Conservation (phyloP, 2,329 filamentous ascomycete genomes). For the Botrytis aclada region DNA sequence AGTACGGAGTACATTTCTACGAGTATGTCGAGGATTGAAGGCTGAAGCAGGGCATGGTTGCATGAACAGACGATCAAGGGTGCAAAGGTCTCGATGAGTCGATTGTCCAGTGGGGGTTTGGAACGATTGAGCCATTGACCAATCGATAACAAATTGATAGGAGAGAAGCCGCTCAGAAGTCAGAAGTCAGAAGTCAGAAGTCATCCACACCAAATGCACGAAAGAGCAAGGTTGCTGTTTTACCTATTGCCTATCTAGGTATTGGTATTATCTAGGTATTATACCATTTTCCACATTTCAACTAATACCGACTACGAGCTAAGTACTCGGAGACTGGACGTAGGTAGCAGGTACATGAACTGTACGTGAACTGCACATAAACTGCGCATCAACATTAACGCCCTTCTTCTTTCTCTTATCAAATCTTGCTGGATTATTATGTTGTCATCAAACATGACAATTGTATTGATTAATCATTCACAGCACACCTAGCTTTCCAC, state of each 20-base stretch:
- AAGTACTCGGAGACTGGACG: neutral
- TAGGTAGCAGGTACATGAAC: neutral
- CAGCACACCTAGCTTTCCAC: neutral
- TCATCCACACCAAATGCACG: conserved; percentile 1
- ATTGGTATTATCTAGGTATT: neutral
- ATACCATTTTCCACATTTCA: neutral
- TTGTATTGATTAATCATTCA: neutral
- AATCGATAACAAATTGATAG: neutral
- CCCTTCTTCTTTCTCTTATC: neutral
- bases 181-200: neutral
- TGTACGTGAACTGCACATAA: neutral
- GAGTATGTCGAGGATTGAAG: too few relatives aligned
- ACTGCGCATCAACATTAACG: neutral
- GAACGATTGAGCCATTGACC: neutral
- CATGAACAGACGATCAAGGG: neutral
- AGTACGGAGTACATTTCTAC: neutral
- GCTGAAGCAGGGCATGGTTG: neutral
- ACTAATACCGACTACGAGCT: neutral
- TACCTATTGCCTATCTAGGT: too few relatives aligned
- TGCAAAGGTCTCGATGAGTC: neutral
- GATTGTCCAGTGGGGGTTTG: neutral
- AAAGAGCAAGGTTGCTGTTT: neutral
- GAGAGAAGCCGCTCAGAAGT: neutral
- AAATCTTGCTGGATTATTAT: neutral
- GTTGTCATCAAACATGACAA: neutral